Percentiles rank a stretch among this genome's conserved stretches.
Conservation (phyloP, 495 filamentous ascomycete species). For the Penicillium riverlandense region DNA sequence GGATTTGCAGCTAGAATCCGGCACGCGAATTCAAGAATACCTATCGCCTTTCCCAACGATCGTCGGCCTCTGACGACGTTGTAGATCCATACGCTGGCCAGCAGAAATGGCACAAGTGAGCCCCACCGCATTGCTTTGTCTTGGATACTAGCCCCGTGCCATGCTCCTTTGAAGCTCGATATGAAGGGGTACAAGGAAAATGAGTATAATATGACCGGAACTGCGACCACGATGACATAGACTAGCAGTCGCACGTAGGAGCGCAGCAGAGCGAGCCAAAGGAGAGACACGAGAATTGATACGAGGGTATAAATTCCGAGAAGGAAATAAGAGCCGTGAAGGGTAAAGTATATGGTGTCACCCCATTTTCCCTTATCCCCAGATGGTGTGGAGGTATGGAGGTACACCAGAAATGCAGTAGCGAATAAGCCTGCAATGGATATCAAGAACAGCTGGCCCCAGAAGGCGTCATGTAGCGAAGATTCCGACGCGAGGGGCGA, state of each 20-base stretch:
- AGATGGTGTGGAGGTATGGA: constrained; percentile 70
- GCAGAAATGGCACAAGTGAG: constrained; percentile 64
- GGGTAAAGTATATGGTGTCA: constrained; percentile 88
- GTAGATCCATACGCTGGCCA: constrained; percentile 74
- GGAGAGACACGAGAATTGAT: constrained; percentile 74
- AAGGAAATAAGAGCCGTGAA: constrained; percentile 81
- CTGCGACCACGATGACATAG: constrained; percentile 68
- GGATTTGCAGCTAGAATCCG: constrained; percentile 81
- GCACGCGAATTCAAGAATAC: constrained; percentile 85
- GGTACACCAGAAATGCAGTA: constrained; percentile 77
- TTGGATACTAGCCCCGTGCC: constrained; percentile 65
- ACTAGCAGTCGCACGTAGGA: constrained; percentile 79
- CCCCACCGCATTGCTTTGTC: constrained; percentile 87
- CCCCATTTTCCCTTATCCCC: constrained; percentile 58
- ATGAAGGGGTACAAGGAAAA: constrained; percentile 90
- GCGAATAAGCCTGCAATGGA: constrained; percentile 74
- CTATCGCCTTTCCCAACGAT: constrained; percentile 69
- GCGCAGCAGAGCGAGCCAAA: constrained; percentile 85
- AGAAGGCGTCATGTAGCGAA: constrained; percentile 76
- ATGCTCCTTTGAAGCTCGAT: constrained; percentile 72
- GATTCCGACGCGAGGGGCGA: constrained; percentile 47
- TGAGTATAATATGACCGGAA: constrained; percentile 76
- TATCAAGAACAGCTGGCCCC: constrained; percentile 86
- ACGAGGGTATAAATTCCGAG: constrained; percentile 86
- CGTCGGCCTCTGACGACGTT: constrained; percentile 71